Evolutionary conservation across 768 basidiomycete genomes (phyloP).

Genomic region (Auricularia sp.): DNA sequence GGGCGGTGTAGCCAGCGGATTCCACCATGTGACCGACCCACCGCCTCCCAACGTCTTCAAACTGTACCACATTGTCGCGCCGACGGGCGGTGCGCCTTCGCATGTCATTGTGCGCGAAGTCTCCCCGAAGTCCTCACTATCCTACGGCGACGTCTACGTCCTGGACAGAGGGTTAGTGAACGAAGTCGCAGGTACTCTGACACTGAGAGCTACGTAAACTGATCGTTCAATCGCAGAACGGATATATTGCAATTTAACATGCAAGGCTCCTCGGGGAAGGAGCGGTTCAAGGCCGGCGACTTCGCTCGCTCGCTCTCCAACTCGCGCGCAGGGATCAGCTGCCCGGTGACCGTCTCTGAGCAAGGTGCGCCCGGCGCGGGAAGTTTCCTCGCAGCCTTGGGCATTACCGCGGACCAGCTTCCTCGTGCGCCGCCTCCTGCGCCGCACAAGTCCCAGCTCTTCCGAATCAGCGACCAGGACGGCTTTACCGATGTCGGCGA

Average conservation of each 20-base stretch:
- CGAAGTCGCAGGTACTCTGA: background rate
- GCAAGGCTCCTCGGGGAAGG: slow-evolving; percentile 31
- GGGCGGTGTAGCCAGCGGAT: slow-evolving; percentile 42
- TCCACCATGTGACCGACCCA: slow-evolving; percentile 38
- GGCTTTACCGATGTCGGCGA: slow-evolving; percentile 22
- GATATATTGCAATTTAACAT: background rate
- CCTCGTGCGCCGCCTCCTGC: slow-evolving; percentile 5
- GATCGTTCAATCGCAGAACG: background rate
- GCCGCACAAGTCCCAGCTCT: slow-evolving; percentile 13
- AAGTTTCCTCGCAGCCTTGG: slow-evolving; percentile 41
- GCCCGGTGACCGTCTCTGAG: slow-evolving; percentile 25
- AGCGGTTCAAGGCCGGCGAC: slow-evolving; percentile 52
- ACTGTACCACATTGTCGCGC: slow-evolving; percentile 41
- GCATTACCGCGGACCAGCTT: slow-evolving; percentile 14
- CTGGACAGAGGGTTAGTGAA: slow-evolving; percentile 39
- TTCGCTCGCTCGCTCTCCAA: slow-evolving; percentile 38
- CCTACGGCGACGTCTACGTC: slow-evolving; percentile 45
- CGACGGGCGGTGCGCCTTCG: slow-evolving; percentile 12
- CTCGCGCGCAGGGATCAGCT: slow-evolving; percentile 36
- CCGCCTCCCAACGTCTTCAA: slow-evolving; percentile 36
- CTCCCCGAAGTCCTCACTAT: slow-evolving; percentile 9
- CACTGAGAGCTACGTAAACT: background rate
- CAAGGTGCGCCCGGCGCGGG: slow-evolving; percentile 40
- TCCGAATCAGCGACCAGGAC: slow-evolving; percentile 37
- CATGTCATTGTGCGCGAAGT: slow-evolving; percentile 40